A percentile compares a stretch with the other conserved stretches of the same genome.
These are phyloP conservation scores for Penicillium flavigenum DNA, from an alignment of 495 filamentous ascomycete species.

Conservation along the genomic window DNA sequence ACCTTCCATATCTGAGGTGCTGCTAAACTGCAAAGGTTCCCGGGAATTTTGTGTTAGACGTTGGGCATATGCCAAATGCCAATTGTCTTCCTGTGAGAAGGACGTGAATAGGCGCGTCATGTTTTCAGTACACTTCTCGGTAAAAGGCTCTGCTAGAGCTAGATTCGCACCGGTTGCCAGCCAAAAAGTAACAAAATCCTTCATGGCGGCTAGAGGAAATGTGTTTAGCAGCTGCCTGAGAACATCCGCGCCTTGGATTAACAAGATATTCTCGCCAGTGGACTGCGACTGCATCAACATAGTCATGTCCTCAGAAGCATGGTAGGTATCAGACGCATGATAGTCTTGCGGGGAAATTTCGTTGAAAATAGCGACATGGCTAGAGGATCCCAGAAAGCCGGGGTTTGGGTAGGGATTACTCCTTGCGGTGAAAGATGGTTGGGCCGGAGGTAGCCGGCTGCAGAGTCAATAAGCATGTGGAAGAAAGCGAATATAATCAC, in stretches of 20 bases:
- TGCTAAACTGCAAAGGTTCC: constrained; percentile 28
- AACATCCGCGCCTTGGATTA: constrained; percentile 30
- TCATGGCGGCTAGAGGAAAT: constrained; percentile 30
- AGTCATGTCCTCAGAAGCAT: constrained; percentile 3
- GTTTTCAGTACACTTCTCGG: constrained; percentile 30
- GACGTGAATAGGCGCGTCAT: constrained; percentile 27
- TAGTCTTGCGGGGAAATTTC: constrained; percentile 34
- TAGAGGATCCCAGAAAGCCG: constrained; percentile 43
- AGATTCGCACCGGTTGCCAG: constrained; percentile 37
- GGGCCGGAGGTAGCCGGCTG: constrained; percentile 10
- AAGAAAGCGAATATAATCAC: constrained; percentile 2
- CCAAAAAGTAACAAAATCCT: constrained; percentile 35
- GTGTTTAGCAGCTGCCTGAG: constrained; percentile 26
- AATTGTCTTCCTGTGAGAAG: constrained; percentile 27
- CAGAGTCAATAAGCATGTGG: constrained; percentile 11
- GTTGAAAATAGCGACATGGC: constrained; percentile 44
- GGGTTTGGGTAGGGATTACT: constrained; percentile 44
- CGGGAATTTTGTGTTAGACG: constrained; percentile 36
- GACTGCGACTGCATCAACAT: constrained; percentile 15
- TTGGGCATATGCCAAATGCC: constrained; percentile 33
- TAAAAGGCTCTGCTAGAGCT: constrained; percentile 35
- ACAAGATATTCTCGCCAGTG: constrained; percentile 26
- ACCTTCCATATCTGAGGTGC: constrained; percentile 18
- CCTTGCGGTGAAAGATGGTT: constrained; percentile 25
- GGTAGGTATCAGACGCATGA: constrained; percentile 6